A percentile compares a stretch with the other conserved stretches of the same genome.
These are phyloP conservation scores for Eucalyptus tenuipes DNA, from an alignment of 345 rosid species.

Conservation along the genomic window DNA sequence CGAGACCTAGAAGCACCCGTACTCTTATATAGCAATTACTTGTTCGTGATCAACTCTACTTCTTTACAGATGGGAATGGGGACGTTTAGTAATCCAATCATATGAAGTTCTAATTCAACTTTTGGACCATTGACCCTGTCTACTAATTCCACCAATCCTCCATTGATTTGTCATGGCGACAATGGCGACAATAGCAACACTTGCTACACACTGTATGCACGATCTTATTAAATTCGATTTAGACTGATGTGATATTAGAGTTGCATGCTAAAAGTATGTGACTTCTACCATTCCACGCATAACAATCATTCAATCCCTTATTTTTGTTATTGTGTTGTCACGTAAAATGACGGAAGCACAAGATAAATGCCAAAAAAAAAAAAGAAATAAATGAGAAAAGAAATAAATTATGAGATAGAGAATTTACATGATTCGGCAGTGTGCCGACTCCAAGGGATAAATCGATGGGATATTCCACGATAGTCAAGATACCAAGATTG, in stretches of 20 bases:
- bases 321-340: background rate
- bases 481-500: background rate
- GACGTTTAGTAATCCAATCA: background rate
- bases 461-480: background rate
- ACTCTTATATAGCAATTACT: background rate
- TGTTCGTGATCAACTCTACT: background rate
- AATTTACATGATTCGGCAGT: background rate
- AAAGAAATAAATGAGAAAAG: background rate
- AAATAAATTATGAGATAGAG: background rate
- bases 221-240: background rate
- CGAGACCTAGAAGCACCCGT: background rate
- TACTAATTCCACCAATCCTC: background rate
- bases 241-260: background rate
- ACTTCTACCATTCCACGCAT: background rate
- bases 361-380: rapidly evolving
- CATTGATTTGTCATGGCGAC: background rate
- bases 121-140: background rate
- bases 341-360: background rate
- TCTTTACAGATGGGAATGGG: background rate
- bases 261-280: background rate
- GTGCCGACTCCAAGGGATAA: background rate
- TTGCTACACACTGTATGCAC: background rate
- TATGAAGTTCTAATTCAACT: background rate
- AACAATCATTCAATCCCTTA: background rate
- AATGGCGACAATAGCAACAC: background rate